Conservation (phyloP, 805 yeast genomes). For the Barnettozyma sp. region DNA sequence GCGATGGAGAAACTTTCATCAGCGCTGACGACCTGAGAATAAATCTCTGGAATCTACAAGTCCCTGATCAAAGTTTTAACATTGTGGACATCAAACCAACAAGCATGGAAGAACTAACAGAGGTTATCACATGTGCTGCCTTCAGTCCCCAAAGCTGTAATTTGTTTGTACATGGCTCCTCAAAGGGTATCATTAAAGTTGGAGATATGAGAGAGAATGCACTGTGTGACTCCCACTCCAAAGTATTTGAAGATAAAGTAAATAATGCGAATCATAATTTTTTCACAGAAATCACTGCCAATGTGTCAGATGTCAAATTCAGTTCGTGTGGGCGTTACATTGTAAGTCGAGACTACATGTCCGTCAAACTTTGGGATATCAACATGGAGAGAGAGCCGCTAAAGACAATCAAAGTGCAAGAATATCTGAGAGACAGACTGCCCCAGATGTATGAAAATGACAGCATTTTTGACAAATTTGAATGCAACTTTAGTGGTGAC, state of each 20-base stretch:
- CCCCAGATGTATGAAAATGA: conserved; percentile 98
- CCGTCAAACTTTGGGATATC: conserved; percentile 96
- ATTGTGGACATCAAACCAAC: conserved; percentile 97
- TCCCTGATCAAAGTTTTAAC: conserved; percentile 92
- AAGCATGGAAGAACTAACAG: conserved; percentile 98
- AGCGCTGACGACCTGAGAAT: conserved; percentile 91
- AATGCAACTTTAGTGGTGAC: conserved; percentile 92
- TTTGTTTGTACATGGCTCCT: conserved; percentile 88
- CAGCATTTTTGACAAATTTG: conserved; percentile 97
- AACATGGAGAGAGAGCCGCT: conserved; percentile 95
- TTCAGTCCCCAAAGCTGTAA: conserved; percentile 93
- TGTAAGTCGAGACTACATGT: conserved; percentile 95
- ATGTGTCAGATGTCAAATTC: conserved; percentile 90
- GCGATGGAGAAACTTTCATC: conserved; percentile 93
- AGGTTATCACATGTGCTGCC: conserved; percentile 93
- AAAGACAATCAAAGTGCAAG: conserved; percentile 92
- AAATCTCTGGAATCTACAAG: conserved; percentile 90
- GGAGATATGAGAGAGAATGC: conserved; percentile 97
- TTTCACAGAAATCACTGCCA: conserved; percentile 93
- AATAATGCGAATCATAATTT: conserved; percentile 92
- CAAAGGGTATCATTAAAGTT: conserved; percentile 91
- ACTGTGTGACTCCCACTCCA: conserved; percentile 83
- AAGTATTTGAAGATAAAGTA: conserved; percentile 83
- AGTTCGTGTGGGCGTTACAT: conserved; percentile 89
- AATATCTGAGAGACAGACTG: conserved; percentile 82